Conservation (phyloP, 768 basidiomycete genomes). For the Boletales sp. region DNA sequence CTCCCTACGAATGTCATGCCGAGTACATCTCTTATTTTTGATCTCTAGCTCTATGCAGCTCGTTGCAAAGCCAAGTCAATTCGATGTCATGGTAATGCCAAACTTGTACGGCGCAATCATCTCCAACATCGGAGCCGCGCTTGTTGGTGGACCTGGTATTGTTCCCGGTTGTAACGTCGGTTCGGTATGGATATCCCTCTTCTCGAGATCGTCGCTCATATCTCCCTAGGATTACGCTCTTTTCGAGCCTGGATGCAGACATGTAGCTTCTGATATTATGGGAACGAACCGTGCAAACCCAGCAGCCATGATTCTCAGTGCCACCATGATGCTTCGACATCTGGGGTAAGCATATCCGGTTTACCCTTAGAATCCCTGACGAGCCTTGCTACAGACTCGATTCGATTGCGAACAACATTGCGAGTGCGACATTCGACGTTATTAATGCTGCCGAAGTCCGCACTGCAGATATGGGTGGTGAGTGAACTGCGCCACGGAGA, state of each 20-base stretch:
- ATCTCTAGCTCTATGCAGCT: constrained; percentile 91
- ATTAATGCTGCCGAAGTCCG: constrained; percentile 84
- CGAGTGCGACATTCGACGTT: constrained; percentile 88
- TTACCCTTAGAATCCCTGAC: constrained; percentile 14
- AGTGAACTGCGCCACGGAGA: constrained; percentile 25
- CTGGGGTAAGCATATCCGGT: constrained; percentile 61
- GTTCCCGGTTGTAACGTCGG: constrained; percentile 99
- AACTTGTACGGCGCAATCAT: constrained; percentile 96
- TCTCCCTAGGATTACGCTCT: constrained; percentile 81
- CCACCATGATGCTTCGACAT: constrained; percentile 97
- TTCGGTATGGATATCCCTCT: constrained; percentile 48
- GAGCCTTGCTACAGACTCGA: constrained; percentile 59
- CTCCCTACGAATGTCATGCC: not conserved
- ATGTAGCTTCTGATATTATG: constrained; percentile 94
- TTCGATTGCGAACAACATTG: constrained; percentile 89
- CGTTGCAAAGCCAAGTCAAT: constrained; percentile 91
- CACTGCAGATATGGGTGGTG: constrained; percentile 95
- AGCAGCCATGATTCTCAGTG: constrained; percentile 93
- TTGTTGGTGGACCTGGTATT: constrained; percentile 97
- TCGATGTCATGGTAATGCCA: constrained; percentile 99
- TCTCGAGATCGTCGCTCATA: not conserved
- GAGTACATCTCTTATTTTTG: not conserved
- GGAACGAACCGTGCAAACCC: constrained; percentile 96
- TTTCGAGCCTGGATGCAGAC: constrained; percentile 98
- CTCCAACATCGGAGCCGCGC: constrained; percentile 97